Evolutionary conservation across 345 rosid genomes (phyloP).

Genomic region (Toxicodendron radicans): DNA sequence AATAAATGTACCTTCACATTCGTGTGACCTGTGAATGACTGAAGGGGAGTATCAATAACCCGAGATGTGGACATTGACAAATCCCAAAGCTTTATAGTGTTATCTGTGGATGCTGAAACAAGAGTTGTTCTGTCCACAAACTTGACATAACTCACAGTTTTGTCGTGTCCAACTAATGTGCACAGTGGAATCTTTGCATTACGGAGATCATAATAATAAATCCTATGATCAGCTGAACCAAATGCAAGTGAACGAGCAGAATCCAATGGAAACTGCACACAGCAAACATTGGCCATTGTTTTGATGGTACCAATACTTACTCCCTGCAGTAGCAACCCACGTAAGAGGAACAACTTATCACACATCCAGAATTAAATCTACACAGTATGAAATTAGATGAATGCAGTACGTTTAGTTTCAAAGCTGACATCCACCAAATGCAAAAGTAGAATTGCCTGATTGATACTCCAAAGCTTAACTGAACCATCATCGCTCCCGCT

Average conservation of each 20-base stretch:
- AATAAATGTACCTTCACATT: constrained; percentile 71
- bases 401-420: constrained; percentile 62
- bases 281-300: constrained; percentile 91
- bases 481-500: constrained; percentile 97
- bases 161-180: constrained; percentile 78
- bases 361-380: constrained; percentile 31
- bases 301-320: constrained; percentile 78
- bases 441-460: constrained; percentile 97
- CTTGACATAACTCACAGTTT: constrained; percentile 94
- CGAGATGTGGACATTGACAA: constrained; percentile 72
- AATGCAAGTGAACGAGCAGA: constrained; percentile 82
- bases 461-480: constrained; percentile 99
- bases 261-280: constrained; percentile 88
- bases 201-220: constrained; percentile 90
- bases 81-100: constrained; percentile 97
- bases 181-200: constrained; percentile 76
- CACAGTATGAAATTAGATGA: constrained; percentile 41
- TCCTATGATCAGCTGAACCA: constrained; percentile 93
- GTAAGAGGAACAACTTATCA: constrained; percentile 46
- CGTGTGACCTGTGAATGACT: constrained; percentile 80
- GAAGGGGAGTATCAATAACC: constrained; percentile 72
- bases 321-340: constrained; percentile 68
- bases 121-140: constrained; percentile 70
- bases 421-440: constrained; percentile 88
- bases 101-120: constrained; percentile 93